Evolutionary conservation across 2,329 filamentous ascomycete genomes (phyloP), one percentile per base, ranked within the genome.

Genomic region (Fusarium xylarioides): DNA sequence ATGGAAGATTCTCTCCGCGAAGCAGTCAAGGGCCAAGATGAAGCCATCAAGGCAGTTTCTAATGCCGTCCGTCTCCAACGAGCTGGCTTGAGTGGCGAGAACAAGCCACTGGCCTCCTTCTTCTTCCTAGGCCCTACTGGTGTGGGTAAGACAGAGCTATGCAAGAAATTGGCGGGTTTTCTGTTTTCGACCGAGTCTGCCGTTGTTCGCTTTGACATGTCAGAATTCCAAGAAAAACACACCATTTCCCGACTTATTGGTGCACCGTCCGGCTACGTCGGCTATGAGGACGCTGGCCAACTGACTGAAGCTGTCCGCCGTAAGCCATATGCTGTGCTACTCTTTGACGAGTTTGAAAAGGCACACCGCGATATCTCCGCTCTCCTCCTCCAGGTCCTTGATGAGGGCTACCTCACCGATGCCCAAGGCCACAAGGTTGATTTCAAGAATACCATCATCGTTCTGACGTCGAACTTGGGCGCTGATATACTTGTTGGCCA

Each of bases 311-410:
- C 95, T 9, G 95, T 99, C 7, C 90, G 96, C 63, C 90, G 96
- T 67, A 98, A 98, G 81, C 96, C 96, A 0, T 98, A 98, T 76
- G 95, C 95, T 0, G 94, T 99, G 1, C 87, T 99, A 0, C 87
- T 99, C 4, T 97, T 99, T 76, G 96, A 99, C 80, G 96, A 98
- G 80, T 98, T 98, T 76, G 96, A 99, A 80, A 98, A 99, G 81
- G 96, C 95, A 0, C 96, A 98, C 80, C 92, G 94, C 60, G 96
- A 99, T 77, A 98, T 98, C 74, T 97, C 94, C 0, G 92, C 95
- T 1, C 86, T 99, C 7, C 88, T 99, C 8, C 89, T 99, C 8
- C 96, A 98, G 82, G 95, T 98, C 1, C 89, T 99, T 1, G 96
- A 98, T 79, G 96, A 98, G 81, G 96, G 96, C 6, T 98, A 96